Conservation (phyloP, 352 stramenopile species). For the Globisporangium iwayamae region DNA sequence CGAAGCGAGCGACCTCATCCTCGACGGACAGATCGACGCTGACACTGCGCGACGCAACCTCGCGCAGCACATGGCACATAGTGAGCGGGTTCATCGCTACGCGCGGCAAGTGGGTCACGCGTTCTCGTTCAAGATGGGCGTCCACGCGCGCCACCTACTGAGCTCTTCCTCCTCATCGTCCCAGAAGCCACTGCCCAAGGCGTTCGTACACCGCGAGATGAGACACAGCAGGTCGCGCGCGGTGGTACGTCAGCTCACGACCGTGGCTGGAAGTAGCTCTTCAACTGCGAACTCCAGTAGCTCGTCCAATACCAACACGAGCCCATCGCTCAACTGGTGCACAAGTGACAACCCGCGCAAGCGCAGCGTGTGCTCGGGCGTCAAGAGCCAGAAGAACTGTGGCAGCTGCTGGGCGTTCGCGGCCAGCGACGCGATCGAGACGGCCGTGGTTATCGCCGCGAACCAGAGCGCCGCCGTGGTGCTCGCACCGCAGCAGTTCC, state of each 20-base stretch:
- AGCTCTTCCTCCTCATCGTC: neutral
- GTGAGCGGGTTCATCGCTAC: constrained; percentile 67
- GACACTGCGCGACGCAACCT: constrained; percentile 41
- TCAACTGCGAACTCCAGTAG: constrained; percentile 12
- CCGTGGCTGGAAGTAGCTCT: constrained; percentile 7
- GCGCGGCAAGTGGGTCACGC: constrained; percentile 45
- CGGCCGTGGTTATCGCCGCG: constrained; percentile 52
- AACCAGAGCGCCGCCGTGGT: constrained; percentile 50
- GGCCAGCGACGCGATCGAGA: constrained; percentile 70
- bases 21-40: constrained; percentile 7
- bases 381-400: constrained; percentile 77
- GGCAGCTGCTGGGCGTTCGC: constrained; percentile 78
- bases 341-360: constrained; percentile 50
- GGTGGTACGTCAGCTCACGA: constrained; percentile 20
- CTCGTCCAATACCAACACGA: constrained; percentile 17
- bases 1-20: constrained; percentile 19
- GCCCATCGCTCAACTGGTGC: constrained; percentile 58
- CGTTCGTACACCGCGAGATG: constrained; percentile 54
- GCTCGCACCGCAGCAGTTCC: constrained; percentile 69
- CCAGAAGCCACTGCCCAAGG: constrained; percentile 26
- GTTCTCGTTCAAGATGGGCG: constrained; percentile 64
- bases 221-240: constrained; percentile 19
- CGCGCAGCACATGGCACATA: constrained; percentile 61
- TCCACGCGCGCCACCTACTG: constrained; percentile 56
- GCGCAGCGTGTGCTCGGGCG: constrained; percentile 56